These are phyloP conservation scores for Calonectria pseudoreteaudii DNA, from an alignment of 2,329 filamentous ascomycete species.

Conservation along the genomic window DNA sequence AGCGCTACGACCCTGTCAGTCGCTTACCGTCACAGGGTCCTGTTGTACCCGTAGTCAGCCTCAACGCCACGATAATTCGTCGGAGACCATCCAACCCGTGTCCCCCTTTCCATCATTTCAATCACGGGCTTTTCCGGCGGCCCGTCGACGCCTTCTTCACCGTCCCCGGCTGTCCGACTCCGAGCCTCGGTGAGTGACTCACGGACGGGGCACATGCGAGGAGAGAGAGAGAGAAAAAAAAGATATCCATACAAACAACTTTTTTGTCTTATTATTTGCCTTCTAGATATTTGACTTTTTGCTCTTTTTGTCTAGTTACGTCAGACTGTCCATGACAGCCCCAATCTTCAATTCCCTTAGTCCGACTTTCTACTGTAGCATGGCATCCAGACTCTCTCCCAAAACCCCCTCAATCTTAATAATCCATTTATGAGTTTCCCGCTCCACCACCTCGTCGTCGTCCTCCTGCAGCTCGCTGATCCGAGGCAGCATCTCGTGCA, in stretches of 20 bases:
- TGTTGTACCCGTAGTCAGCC: slow-evolving; percentile 20
- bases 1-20: not conserved
- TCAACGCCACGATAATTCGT: slow-evolving; percentile 41
- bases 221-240: too few species aligned
- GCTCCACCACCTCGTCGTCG: slow-evolving; percentile 92
- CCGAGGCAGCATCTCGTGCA: slow-evolving; percentile 96
- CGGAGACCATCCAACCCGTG: slow-evolving; percentile 24
- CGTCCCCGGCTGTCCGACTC: slow-evolving; percentile 33
- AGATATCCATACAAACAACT: not conserved
- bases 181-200: slow-evolving; percentile 6
- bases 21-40: not conserved
- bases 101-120: not conserved
- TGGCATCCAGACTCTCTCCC: slow-evolving; percentile 90
- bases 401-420: slow-evolving; percentile 88
- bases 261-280: not conserved
- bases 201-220: slow-evolving; percentile 14
- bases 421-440: slow-evolving; percentile 91
- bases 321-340: slow-evolving; percentile 7
- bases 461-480: slow-evolving; percentile 97
- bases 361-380: slow-evolving; percentile 78
- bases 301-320: not conserved
- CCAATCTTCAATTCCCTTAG: slow-evolving; percentile 18
- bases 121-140: slow-evolving; percentile 32
- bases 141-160: slow-evolving; percentile 17
- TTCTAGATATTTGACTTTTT: slow-evolving; percentile 1